Evolutionary conservation across 2,329 filamentous ascomycete species (phyloP), one percentile per base, ranked within the genome.

Genomic region (Neofusicoccum kwambonambiense): DNA sequence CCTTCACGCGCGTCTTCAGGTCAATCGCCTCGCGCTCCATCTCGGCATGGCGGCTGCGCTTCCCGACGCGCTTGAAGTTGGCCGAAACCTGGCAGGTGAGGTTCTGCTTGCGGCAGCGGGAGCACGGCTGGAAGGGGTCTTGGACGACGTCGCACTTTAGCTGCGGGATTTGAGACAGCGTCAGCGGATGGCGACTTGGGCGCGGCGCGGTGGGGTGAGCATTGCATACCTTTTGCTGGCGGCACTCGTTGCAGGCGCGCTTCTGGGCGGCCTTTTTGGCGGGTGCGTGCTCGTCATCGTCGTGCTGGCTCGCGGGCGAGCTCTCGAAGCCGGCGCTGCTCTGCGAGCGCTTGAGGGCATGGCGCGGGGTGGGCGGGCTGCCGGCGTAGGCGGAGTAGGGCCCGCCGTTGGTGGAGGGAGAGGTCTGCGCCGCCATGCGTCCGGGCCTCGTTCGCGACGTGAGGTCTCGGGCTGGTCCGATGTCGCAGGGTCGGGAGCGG

Each of bases 61-160:
- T 95, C 68, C 91, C 90, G 17, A 93, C 83, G 70, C 91, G 88
- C 83, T 93, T 93, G 80, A 94, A 94, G 77, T 93, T 92, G 72
- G 90, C 91, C 77, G 94, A 90, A 77, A 95, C 94, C 77, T 92
- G 91, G 83, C 91, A 95, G 67, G 89, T 86, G 67, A 94, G 87
- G 77, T 90, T 91, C 73, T 93, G 86, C 71, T 92, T 90, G 74
- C 86, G 86, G 79, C 91, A 95, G 64, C 91, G 85, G 62, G 88
- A 88, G 80, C 91, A 95, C 71, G 87, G 87, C 71, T 87, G 86
- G 76, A 93, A 93, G 17, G 90, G 90, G 34, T 92, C 90, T 78
- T 93, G 90, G 70, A 91, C 83, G 70, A 94, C 91, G 81, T 94
- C 90, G 83, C 91, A 95, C 73, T 90, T 89, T 67, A 94, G 82